Percentiles rank a stretch among this genome's conserved stretches.
Evolutionary conservation across 495 filamentous ascomycete species (phyloP).

Genomic region (Parachaetomium inaequale): DNA sequence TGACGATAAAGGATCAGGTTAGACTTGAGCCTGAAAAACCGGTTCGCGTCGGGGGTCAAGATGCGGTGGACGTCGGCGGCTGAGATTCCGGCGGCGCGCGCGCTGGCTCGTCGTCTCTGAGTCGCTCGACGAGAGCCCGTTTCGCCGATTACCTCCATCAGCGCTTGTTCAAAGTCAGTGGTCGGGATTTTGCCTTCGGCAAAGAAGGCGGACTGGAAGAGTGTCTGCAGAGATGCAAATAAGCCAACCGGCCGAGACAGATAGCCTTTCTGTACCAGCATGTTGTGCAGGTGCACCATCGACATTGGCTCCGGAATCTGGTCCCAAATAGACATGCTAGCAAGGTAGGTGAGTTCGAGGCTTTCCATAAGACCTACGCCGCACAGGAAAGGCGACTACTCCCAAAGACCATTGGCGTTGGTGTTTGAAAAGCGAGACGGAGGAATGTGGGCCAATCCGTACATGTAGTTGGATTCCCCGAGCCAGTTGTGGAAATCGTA

Average conservation of each 20-base stretch:
- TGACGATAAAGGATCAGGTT: too few species aligned
- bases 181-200: slow-evolving; percentile 31
- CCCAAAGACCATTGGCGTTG: slow-evolving; percentile 47
- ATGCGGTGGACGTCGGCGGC: too few species aligned
- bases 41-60: too few species aligned
- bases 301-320: slow-evolving; percentile 24
- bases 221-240: neutral
- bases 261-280: slow-evolving; percentile 41
- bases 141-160: too few species aligned
- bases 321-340: slow-evolving; percentile 36
- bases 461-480: slow-evolving; percentile 42
- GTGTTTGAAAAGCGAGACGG: slow-evolving; percentile 43
- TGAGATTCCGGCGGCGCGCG: too few species aligned
- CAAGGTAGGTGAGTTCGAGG: slow-evolving; percentile 35
- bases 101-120: too few species aligned
- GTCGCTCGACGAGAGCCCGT: too few species aligned
- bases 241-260: slow-evolving; percentile 31
- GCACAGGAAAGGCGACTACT: slow-evolving; percentile 51
- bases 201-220: slow-evolving; percentile 27
- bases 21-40: too few species aligned
- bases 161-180: too few species aligned
- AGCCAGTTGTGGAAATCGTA: slow-evolving; percentile 42
- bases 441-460: slow-evolving; percentile 34
- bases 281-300: slow-evolving; percentile 43
- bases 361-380: slow-evolving; percentile 43